Conservation (phyloP, 1,139 yeast genomes). For the Meyerozyma guilliermondii region DNA sequence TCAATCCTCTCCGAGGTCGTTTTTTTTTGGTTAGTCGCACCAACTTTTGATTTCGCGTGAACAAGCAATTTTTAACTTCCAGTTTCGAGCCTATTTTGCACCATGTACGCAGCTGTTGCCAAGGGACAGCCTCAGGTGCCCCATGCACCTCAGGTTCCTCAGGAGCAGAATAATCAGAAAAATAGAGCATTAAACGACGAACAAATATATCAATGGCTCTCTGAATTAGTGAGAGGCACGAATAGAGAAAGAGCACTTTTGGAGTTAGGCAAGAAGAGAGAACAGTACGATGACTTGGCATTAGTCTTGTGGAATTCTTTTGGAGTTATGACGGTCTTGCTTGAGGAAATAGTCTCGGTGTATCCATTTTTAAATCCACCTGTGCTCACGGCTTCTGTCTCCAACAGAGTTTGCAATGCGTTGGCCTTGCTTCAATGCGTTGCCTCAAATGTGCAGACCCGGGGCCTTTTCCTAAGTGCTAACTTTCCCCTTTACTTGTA, state of each 20-base stretch:
- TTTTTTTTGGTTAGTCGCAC: background rate
- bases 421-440: conserved; percentile 92
- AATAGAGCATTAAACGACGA: conserved; percentile 73
- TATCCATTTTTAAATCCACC: conserved; percentile 91
- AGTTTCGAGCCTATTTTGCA: background rate
- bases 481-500: conserved; percentile 88
- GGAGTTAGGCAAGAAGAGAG: conserved; percentile 90
- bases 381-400: conserved; percentile 75
- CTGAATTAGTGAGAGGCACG: conserved; percentile 83
- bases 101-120: conserved; percentile 1
- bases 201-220: conserved; percentile 85
- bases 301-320: conserved; percentile 91
- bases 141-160: background rate
- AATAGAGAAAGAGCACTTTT: conserved; percentile 88
- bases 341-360: conserved; percentile 86
- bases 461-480: conserved; percentile 78
- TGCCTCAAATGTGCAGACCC: conserved; percentile 89
- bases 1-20: conserved; percentile 6
- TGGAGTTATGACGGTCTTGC: conserved; percentile 89
- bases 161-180: background rate
- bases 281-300: conserved; percentile 91
- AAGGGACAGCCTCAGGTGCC: background rate
- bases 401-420: conserved; percentile 94
- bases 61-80: background rate
- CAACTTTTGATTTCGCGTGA: background rate